phyloP scores from a whole-genome alignment of 2,329 filamentous ascomycete genomes.

The Apiospora sp. region DNA sequence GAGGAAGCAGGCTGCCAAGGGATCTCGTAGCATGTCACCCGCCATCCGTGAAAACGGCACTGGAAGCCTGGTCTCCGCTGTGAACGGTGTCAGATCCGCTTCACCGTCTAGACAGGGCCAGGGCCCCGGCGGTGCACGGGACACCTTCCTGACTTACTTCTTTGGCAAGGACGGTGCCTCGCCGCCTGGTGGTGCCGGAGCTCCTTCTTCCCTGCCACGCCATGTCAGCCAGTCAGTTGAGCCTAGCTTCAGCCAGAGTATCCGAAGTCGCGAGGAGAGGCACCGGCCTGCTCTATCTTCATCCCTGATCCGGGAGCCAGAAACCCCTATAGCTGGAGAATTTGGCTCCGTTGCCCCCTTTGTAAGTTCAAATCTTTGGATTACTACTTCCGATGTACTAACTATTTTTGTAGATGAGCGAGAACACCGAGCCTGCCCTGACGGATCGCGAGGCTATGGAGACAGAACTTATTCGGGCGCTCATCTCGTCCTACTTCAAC shows the following conservation, averaged over 20 bases:
- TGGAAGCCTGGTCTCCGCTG: slow-evolving; percentile 69
- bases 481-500: slow-evolving; percentile 99
- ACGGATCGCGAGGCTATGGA: slow-evolving; percentile 97
- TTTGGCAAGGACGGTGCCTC: slow-evolving; percentile 90
- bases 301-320: slow-evolving; percentile 41
- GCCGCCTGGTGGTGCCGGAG: slow-evolving; percentile 51
- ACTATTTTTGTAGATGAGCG: slow-evolving; percentile 50
- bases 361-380: slow-evolving; percentile 57
- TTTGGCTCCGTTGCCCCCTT: slow-evolving; percentile 61
- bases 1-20: slow-evolving; percentile 68
- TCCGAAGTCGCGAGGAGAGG: slow-evolving; percentile 74
- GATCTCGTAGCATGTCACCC: slow-evolving; percentile 82
- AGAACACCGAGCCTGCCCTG: slow-evolving; percentile 80
- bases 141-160: slow-evolving; percentile 98
- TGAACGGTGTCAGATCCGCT: slow-evolving; percentile 70
- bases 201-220: slow-evolving; percentile 55
- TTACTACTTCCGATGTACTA: slow-evolving; percentile 23
- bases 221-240: slow-evolving; percentile 83
- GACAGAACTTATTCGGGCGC: slow-evolving; percentile 93
- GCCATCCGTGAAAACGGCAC: slow-evolving; percentile 76
- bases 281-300: slow-evolving; percentile 55
- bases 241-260: slow-evolving; percentile 83
- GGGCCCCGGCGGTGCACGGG: slow-evolving; percentile 71
- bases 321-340: slow-evolving; percentile 46
- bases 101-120: slow-evolving; percentile 72